Percentiles rank a stretch among this genome's conserved stretches.
phyloP scores from a whole-genome alignment of 176 grass and related monocot species.

The Hordeum marinum region DNA sequence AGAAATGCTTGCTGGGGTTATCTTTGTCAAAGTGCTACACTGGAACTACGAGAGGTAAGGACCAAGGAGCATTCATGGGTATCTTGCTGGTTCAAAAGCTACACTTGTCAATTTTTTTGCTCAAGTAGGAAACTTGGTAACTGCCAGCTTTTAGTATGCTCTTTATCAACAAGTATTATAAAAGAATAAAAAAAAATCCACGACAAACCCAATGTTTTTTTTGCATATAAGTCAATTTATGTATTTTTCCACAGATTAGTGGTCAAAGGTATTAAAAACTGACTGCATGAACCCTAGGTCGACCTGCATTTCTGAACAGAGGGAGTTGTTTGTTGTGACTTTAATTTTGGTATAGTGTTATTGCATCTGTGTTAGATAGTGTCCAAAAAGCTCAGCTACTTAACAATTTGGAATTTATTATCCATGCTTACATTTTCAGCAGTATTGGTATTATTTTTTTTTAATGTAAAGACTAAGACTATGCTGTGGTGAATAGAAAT shows the following conservation, averaged over 20 bases:
- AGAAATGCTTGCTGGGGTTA: slow-evolving; percentile 99
- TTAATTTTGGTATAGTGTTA: neutral
- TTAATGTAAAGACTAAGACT: neutral
- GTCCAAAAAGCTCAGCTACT: neutral
- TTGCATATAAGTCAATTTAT: neutral
- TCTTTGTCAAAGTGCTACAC: slow-evolving; percentile 96
- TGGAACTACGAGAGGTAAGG: slow-evolving; percentile 74
- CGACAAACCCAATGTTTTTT: no score
- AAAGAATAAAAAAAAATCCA: neutral
- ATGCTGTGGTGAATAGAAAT: neutral
- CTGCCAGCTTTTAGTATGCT: neutral
- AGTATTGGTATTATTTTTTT: neutral
- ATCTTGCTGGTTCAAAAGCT: slow-evolving; percentile 10
- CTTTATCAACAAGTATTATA: neutral
- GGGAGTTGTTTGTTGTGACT: neutral
- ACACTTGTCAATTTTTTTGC: neutral
- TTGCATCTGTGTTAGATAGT: neutral
- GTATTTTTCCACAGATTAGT: neutral
- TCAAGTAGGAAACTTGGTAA: neutral
- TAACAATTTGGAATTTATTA: slow-evolving; percentile 1
- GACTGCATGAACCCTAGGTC: neutral
- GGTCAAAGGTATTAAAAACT: neutral
- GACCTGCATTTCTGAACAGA: neutral
- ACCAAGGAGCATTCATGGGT: neutral
- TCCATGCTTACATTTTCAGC: neutral